Conservation (phyloP, 2,329 filamentous ascomycete genomes). For the Fusarium sp. region DNA sequence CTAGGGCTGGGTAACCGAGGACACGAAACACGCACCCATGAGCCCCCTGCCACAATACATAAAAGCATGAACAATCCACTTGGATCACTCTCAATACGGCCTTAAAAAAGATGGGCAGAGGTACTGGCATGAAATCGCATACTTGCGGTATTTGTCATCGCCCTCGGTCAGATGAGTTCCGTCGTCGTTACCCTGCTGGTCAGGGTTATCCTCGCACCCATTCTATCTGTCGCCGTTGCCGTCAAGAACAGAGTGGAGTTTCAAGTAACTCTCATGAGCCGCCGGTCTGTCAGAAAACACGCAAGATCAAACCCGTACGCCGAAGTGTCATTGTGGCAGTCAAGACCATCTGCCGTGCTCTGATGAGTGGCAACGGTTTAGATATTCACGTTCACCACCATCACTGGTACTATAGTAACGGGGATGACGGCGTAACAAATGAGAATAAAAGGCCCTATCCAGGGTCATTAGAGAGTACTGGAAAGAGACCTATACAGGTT, state of each 20-base stretch:
- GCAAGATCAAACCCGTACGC: background rate
- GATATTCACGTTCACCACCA: background rate
- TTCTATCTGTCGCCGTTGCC: conserved; percentile 8
- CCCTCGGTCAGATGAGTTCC: conserved; percentile 7
- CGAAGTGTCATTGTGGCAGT: background rate
- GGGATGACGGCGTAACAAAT: background rate
- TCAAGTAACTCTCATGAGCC: background rate
- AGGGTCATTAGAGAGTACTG: background rate
- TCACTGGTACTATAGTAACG: background rate
- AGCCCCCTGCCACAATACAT: background rate
- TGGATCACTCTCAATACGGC: background rate
- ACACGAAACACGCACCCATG: background rate
- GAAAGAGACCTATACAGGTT: background rate
- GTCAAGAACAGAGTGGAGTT: background rate
- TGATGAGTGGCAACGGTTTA: background rate
- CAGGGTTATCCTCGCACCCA: conserved; percentile 5
- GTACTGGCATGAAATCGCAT: background rate
- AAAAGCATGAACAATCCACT: background rate
- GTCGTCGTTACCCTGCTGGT: conserved; percentile 2
- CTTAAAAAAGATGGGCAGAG: background rate
- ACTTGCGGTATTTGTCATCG: background rate
- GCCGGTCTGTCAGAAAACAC: background rate
- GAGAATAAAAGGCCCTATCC: background rate
- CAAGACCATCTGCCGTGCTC: background rate
- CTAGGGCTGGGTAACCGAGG: background rate